Base-by-base conservation (phyloP, 176 grass and related monocot species). In the Oryza rufipogon region DNA sequence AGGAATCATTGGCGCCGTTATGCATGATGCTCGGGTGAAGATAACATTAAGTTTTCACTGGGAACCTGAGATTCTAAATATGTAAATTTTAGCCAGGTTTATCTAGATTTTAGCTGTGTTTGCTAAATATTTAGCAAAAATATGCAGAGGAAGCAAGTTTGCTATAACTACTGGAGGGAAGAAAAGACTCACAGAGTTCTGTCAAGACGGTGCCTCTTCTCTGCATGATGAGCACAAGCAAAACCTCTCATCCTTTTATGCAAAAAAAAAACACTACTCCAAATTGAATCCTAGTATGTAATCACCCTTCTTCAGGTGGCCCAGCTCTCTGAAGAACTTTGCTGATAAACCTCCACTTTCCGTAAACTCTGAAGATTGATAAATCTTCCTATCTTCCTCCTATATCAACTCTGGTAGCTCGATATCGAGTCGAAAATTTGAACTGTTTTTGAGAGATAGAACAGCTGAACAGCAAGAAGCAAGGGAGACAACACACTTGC, bases 181-280 rank as follows among this genome's bases (percentile, higher is more conserved):
- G 30, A 34, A 74, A 9, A 1, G 34, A 89, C 90, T 92, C 83
- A 92, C 90, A 56, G 70, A 71, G 86, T 86, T 80, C 83, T 73
- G 7, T 88, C 90, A 65, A 83, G 48, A 26, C 90, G 90, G 38
- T 86, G 70, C 63, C 90, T 75, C 70, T 78, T 88, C 75, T 89
- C 83, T 70, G 68, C 79, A 56, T 85, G 86, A 56, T 85, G 86
- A 66, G 70, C 86, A 20, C 78, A 86, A 19, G 75, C 48, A 48
- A 86, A 79, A 9, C 90, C 83, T 80, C 83, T 80, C 90, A 92
- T 92, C 75, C 70, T 75, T 75, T 71, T 83, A 66, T 54, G 90
- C 70, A 38, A 80, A 63, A 80, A 63, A 80, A n/a, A 46, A 28
- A 28, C 28, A 1, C 42, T 61, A 13, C 74, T 51, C 63, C 38